A percentile compares a stretch with the other conserved stretches of the same genome.
Evolutionary conservation across 495 filamentous ascomycete genomes (phyloP).

Genomic region (Daldinia caldariorum): DNA sequence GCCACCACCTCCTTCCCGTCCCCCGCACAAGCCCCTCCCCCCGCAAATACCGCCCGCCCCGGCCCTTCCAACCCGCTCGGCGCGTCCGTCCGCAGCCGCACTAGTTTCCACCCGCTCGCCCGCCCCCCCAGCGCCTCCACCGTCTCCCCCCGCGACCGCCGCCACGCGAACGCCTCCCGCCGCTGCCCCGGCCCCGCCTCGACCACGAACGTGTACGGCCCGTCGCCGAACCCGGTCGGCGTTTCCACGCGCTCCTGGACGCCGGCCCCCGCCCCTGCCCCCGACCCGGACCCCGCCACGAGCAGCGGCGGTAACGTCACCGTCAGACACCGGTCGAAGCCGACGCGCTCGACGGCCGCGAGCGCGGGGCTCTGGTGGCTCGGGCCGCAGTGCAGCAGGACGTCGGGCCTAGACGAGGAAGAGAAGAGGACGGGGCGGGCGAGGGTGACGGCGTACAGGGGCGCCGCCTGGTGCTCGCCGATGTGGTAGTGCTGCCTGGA

Average conservation of each 20-base stretch:
- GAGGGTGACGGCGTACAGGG: slow-evolving; percentile 42
- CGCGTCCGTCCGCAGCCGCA: slow-evolving; percentile 30
- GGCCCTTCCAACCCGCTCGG: not conserved
- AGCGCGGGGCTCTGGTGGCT: slow-evolving; percentile 16
- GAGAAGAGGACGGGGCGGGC: slow-evolving; percentile 14
- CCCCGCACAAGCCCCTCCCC: slow-evolving; percentile 13
- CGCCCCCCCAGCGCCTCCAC: slow-evolving; percentile 28
- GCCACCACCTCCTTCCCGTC: slow-evolving; percentile 49
- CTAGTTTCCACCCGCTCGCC: slow-evolving; percentile 43
- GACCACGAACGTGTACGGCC: slow-evolving; percentile 37
- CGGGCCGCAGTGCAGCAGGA: slow-evolving; percentile 43
- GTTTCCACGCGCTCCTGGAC: slow-evolving; percentile 25
- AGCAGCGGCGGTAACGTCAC: slow-evolving; percentile 24
- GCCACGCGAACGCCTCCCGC: slow-evolving; percentile 48
- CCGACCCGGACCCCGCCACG: too few species aligned
- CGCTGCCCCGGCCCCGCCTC: slow-evolving; percentile 20
- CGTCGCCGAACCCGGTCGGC: not conserved
- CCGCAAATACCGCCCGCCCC: slow-evolving; percentile 5
- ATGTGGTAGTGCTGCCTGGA: slow-evolving; percentile 25
- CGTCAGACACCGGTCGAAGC: not conserved
- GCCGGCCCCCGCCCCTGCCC: not conserved
- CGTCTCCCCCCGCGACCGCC: slow-evolving; percentile 36
- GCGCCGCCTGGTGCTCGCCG: slow-evolving; percentile 38
- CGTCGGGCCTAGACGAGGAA: slow-evolving; percentile 27
- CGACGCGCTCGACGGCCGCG: slow-evolving; percentile 20